Conservation (phyloP, 257 asterid species). For the Verbena officinalis region DNA sequence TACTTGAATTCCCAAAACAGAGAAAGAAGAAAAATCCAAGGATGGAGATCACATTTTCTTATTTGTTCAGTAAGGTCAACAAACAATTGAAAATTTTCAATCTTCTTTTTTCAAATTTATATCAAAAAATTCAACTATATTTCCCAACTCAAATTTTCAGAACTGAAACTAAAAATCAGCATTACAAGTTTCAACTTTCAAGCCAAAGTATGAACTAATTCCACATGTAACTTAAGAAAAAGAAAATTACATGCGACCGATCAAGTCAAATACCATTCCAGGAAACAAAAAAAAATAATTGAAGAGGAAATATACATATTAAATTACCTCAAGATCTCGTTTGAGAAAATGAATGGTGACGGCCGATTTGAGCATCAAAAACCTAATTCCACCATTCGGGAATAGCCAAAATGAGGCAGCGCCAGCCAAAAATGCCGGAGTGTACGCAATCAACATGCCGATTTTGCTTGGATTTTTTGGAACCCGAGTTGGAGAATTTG, state of each 20-base stretch:
- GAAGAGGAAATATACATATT: background rate
- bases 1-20: too few species aligned
- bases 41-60: too few species aligned
- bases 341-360: conserved; percentile 67
- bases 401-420: conserved; percentile 49
- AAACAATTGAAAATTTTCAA: too few species aligned
- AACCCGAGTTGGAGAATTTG: conserved; percentile 55
- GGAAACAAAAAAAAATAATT: background rate
- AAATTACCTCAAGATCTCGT: conserved; percentile 71
- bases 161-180: too few species aligned
- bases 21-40: too few species aligned
- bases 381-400: conserved; percentile 59
- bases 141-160: background rate
- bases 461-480: conserved; percentile 41
- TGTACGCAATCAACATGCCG: conserved; percentile 65
- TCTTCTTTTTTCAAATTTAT: too few species aligned
- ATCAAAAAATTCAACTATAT: background rate
- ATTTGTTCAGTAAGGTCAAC: too few species aligned
- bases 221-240: background rate
- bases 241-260: background rate
- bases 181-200: too few species aligned
- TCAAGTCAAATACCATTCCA: background rate
- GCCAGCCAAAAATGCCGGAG: conserved; percentile 65
- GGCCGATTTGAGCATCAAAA: conserved; percentile 56
- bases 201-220: too few species aligned